Conservation (phyloP, 2,329 filamentous ascomycete genomes). For the Claviceps monticola region DNA sequence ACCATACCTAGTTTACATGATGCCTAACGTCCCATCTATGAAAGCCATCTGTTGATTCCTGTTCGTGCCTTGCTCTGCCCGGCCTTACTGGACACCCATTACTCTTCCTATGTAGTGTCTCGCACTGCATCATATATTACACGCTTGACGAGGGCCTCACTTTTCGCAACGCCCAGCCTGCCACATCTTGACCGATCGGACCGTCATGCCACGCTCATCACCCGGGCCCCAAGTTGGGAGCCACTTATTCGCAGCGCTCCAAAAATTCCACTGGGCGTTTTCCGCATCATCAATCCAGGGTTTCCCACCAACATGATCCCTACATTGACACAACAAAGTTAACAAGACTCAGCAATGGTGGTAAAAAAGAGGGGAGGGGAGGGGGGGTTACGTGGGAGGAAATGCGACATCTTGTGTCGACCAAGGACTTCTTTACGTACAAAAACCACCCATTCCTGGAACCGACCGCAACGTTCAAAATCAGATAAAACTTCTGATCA, state of each 20-base stretch:
- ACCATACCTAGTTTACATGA: no score
- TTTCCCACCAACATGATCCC: conserved; percentile 28
- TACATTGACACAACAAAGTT: conserved; percentile 4
- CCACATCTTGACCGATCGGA: conserved; percentile 34
- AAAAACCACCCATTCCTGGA: conserved; percentile 33
- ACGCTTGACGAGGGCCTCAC: not conserved
- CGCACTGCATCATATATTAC: no score
- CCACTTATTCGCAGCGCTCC: conserved; percentile 26
- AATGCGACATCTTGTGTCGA: no score
- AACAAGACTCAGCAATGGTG: not conserved
- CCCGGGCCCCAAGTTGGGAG: conserved; percentile 32
- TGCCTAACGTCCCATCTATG: no score
- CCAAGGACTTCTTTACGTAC: conserved; percentile 12
- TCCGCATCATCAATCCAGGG: conserved; percentile 30
- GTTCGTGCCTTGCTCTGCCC: no score
- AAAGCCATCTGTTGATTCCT: no score
- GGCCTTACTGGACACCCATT: no score
- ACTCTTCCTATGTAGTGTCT: no score
- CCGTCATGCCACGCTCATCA: conserved; percentile 29
- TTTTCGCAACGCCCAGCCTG: conserved; percentile 14
- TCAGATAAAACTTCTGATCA: conserved; percentile 36
- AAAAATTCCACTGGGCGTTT: conserved; percentile 28
- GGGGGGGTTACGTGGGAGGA: no score
- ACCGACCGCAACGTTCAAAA: conserved; percentile 37
- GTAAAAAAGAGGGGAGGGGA: not conserved